These are phyloP conservation scores for Lycium ferocissimum DNA, from an alignment of 257 asterid genomes.

Conservation along the genomic window DNA sequence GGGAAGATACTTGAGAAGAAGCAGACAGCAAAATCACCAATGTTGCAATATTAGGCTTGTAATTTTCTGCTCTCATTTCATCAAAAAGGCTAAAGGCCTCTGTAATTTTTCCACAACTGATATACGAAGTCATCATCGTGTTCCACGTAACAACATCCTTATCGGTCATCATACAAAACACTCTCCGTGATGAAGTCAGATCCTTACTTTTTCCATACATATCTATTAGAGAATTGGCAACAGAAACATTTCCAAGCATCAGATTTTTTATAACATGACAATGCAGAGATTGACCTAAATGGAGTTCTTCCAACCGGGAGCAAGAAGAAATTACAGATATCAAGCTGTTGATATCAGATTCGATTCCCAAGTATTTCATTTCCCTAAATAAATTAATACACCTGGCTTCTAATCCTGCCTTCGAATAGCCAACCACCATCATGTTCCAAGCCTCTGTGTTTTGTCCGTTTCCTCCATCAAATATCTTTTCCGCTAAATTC, in stretches of 20 bases:
- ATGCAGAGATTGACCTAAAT: constrained; percentile 64
- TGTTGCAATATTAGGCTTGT: constrained; percentile 63
- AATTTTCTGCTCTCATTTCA: constrained; percentile 54
- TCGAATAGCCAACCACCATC: constrained; percentile 62
- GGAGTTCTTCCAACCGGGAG: constrained; percentile 54
- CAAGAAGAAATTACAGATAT: constrained; percentile 68
- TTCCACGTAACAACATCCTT: constrained; percentile 70
- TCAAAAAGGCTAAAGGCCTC: constrained; percentile 65
- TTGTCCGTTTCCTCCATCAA: constrained; percentile 41
- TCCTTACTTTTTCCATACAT: constrained; percentile 71
- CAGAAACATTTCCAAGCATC: constrained; percentile 48
- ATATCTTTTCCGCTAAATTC: constrained; percentile 54
- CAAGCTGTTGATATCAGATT: constrained; percentile 51
- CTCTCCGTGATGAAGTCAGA: constrained; percentile 46
- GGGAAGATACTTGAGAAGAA: constrained; percentile 60
- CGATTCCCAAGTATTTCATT: constrained; percentile 60
- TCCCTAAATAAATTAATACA: constrained; percentile 62
- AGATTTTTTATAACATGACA: constrained; percentile 52
- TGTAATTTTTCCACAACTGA: constrained; percentile 47
- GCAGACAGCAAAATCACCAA: constrained; percentile 66
- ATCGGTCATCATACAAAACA: constrained; percentile 44
- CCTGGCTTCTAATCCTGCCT: constrained; percentile 59
- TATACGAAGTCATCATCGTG: constrained; percentile 61
- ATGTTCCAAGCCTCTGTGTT: constrained; percentile 66
- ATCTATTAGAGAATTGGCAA: constrained; percentile 71